Conservation (phyloP, 768 basidiomycete genomes). For the Mycena metata region DNA sequence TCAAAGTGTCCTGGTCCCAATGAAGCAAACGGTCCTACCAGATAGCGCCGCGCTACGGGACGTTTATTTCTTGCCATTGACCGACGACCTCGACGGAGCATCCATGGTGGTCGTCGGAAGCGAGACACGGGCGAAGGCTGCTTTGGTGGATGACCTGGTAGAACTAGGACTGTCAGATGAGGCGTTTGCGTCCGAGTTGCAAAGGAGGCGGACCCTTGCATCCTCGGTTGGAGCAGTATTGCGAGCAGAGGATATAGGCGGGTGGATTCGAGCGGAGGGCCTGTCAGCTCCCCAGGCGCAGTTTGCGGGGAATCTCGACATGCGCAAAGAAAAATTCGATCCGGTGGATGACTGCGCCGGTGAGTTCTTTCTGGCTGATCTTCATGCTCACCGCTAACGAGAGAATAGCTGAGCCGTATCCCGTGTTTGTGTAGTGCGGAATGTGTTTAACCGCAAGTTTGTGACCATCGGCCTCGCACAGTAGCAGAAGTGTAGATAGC, state of each 20-base stretch:
- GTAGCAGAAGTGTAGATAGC: too few species aligned
- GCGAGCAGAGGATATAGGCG: slow-evolving; percentile 41
- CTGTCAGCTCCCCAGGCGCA: slow-evolving; percentile 32
- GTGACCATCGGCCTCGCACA: too few species aligned
- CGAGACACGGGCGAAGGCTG: slow-evolving; percentile 18
- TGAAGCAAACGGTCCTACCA: slow-evolving; percentile 40
- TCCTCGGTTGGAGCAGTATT: slow-evolving; percentile 41
- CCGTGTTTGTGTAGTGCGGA: too few species aligned
- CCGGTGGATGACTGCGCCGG: slow-evolving; percentile 43
- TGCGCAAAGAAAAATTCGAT: slow-evolving; percentile 43
- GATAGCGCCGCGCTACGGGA: slow-evolving; percentile 37
- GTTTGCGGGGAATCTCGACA: slow-evolving; percentile 42
- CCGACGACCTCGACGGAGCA: background rate
- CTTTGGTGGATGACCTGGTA: background rate
- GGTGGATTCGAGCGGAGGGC: slow-evolving; percentile 39
- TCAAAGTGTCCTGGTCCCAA: slow-evolving; percentile 32
- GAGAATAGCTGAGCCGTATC: too few species aligned
- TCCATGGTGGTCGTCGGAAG: slow-evolving; percentile 37
- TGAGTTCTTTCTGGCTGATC: too few species aligned
- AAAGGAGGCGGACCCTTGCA: too few species aligned
- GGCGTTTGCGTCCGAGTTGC: background rate
- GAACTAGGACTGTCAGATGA: slow-evolving; percentile 6
- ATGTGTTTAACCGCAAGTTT: too few species aligned
- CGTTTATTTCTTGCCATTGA: slow-evolving; percentile 44
- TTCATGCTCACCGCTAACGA: too few species aligned